These are phyloP conservation scores for Penicillium glabrum DNA, from an alignment of 2,329 filamentous ascomycete genomes.

Conservation along the genomic window DNA sequence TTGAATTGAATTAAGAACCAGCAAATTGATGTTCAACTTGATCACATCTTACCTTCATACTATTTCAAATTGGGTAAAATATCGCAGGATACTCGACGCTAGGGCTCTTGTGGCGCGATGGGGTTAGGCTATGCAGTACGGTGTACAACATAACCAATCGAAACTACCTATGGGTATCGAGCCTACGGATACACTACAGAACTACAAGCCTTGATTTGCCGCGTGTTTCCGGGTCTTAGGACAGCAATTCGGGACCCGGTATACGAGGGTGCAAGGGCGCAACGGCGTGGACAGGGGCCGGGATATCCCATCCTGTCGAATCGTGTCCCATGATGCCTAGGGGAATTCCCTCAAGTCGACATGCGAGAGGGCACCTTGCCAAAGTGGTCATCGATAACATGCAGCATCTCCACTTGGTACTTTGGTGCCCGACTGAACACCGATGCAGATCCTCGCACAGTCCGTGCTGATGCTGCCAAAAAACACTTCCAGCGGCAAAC, in stretches of 20 bases:
- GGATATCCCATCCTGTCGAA: background rate
- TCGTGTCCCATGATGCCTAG: background rate
- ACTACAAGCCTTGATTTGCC: background rate
- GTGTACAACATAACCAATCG: background rate
- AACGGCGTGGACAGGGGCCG: background rate
- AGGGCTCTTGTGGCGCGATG: background rate
- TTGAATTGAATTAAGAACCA: too few relatives aligned
- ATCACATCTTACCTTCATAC: too few relatives aligned
- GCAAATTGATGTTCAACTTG: too few relatives aligned
- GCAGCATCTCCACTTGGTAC: background rate
- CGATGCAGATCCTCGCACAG: background rate
- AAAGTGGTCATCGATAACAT: background rate
- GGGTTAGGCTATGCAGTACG: background rate
- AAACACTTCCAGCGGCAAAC: slow-evolving; percentile 9
- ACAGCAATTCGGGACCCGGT: background rate
- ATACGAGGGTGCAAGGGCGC: background rate
- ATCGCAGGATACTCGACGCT: too few relatives aligned
- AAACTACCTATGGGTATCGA: background rate
- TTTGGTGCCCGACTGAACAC: background rate
- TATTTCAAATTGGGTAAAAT: too few relatives aligned
- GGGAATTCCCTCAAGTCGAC: background rate
- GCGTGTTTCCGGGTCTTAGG: background rate
- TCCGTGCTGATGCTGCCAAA: background rate
- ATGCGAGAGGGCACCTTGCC: background rate
- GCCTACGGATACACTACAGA: background rate